A percentile compares a stretch with the other conserved stretches of the same genome.
These are phyloP conservation scores for Coemansia sp. DNA, from an alignment of 192 early-diverging fungal genomes.

Conservation along the genomic window DNA sequence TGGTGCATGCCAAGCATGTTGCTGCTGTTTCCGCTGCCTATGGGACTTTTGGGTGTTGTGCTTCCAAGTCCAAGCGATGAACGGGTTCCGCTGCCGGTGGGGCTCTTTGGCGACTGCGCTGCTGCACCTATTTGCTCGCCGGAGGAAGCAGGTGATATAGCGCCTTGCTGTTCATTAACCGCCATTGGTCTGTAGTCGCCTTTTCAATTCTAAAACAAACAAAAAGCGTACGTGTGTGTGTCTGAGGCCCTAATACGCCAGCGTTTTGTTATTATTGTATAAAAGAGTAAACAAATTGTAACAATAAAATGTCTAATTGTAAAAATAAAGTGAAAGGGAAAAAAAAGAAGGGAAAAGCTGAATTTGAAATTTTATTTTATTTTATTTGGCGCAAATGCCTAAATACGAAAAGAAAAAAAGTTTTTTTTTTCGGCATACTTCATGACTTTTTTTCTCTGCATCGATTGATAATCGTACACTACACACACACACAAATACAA, in stretches of 20 bases:
- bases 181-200: not conserved
- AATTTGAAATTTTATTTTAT: no score
- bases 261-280: no score
- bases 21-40: not conserved
- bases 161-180: not conserved
- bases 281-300: no score
- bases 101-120: not conserved
- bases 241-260: no score
- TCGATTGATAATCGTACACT: no score
- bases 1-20: not conserved
- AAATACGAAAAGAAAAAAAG: slow-evolving; percentile 8
- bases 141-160: no score
- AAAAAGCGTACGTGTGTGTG: no score
- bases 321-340: no score
- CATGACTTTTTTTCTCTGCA: no score
- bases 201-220: not conserved
- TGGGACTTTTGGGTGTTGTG: not conserved
- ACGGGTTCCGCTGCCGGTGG: slow-evolving; percentile 20
- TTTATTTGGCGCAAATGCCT: not conserved
- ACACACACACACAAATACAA: no score
- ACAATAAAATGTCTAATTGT: no score
- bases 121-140: not conserved
- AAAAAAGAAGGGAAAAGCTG: not conserved
- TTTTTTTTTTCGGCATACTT: no score
- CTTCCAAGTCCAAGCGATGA: slow-evolving; percentile 34